These are phyloP conservation scores for Umbelopsis sp. DNA, from an alignment of 192 early-diverging fungal genomes.

Conservation along the genomic window DNA sequence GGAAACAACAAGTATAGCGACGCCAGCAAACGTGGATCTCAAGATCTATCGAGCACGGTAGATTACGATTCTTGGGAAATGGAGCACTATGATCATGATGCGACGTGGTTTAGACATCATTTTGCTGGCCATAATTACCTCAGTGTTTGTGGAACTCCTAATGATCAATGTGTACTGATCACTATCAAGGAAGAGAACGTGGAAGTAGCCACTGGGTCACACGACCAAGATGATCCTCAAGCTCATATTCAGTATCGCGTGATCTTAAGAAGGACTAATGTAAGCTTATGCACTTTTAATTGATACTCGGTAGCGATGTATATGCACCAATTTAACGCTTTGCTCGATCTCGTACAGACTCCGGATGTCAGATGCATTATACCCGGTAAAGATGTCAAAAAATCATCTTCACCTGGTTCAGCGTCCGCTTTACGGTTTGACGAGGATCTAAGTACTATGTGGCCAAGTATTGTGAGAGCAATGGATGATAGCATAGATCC, in stretches of 20 bases:
- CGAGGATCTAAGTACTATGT: background rate
- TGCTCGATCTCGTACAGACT: background rate
- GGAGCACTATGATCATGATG: conserved; percentile 39
- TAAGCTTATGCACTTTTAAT: background rate
- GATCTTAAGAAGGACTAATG: conserved; percentile 31
- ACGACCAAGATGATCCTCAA: background rate
- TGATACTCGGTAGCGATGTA: no score
- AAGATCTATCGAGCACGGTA: background rate
- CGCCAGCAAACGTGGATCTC: background rate
- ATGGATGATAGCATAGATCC: background rate
- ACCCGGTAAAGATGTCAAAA: background rate
- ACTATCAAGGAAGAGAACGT: conserved; percentile 25
- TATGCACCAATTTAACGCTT: background rate
- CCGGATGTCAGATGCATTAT: conserved; percentile 22
- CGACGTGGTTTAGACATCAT: conserved; percentile 34
- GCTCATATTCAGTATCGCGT: conserved; percentile 31
- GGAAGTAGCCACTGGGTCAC: background rate
- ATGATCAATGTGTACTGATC: conserved; percentile 32
- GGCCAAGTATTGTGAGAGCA: background rate
- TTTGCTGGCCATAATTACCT: conserved; percentile 28
- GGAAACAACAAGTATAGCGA: conserved; percentile 31
- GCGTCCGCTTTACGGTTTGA: background rate
- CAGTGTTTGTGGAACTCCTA: conserved; percentile 31
- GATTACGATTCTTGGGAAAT: conserved; percentile 20
- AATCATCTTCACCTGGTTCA: background rate